Conservation (phyloP, 169 alveolate genomes). For the Babesia divergens region DNA sequence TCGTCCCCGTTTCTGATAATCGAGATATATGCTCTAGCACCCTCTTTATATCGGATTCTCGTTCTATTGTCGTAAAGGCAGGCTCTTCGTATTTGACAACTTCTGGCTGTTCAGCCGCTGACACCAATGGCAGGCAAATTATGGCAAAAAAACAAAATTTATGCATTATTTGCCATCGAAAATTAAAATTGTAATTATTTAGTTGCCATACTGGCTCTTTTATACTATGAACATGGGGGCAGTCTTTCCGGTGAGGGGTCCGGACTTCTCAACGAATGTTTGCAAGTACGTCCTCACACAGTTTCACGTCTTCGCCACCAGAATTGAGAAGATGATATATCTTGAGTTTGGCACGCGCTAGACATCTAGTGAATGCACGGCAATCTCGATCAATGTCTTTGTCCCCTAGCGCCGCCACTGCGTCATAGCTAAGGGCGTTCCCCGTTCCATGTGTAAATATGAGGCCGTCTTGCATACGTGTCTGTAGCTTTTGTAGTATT, state of each 20-base stretch:
- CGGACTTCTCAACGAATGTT: background rate
- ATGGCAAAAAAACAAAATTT: background rate
- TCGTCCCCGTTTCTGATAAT: background rate
- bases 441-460: conserved; percentile 4
- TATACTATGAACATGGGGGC: conserved; percentile 7
- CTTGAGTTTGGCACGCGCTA: conserved; percentile 12
- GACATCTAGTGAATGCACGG: background rate
- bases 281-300: conserved; percentile 11
- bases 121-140: background rate
- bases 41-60: background rate
- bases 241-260: background rate
- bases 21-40: background rate
- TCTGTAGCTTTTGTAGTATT: conserved; percentile 24
- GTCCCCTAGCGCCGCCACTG: conserved; percentile 10
- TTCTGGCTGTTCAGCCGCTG: background rate
- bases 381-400: conserved; percentile 18
- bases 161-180: conserved; percentile 12
- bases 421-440: background rate
- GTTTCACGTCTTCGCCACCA: background rate
- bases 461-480: conserved; percentile 7
- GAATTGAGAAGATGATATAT: background rate
- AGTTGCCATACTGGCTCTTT: background rate
- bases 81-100: background rate
- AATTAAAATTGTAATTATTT: background rate
- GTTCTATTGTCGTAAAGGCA: background rate